Percentiles rank a stretch among this genome's conserved stretches.
These are phyloP conservation scores for Fusarium sp. DNA, from an alignment of 2,329 filamentous ascomycete species.

Conservation along the genomic window DNA sequence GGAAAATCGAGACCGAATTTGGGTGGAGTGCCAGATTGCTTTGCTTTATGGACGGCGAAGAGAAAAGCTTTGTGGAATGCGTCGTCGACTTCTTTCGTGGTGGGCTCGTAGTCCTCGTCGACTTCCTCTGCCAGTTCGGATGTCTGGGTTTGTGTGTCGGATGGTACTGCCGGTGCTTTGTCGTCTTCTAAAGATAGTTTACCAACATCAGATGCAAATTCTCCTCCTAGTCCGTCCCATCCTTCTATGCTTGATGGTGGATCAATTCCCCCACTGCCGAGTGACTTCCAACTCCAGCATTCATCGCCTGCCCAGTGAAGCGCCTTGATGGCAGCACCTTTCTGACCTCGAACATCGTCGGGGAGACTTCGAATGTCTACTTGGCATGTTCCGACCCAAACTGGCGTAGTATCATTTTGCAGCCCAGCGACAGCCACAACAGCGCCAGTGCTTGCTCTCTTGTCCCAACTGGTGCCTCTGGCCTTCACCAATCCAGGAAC, in stretches of 20 bases:
- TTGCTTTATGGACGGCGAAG: conserved; percentile 40
- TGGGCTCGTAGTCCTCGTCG: conserved; percentile 34
- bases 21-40: conserved; percentile 23
- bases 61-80: conserved; percentile 42
- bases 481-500: conserved; percentile 41
- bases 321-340: conserved; percentile 39
- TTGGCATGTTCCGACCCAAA: conserved; percentile 43
- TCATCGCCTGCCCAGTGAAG: conserved; percentile 45
- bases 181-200: conserved; percentile 11
- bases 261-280: conserved; percentile 41
- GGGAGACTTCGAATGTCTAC: conserved; percentile 30
- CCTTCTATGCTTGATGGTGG: conserved; percentile 34
- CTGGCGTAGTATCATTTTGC: conserved; percentile 37
- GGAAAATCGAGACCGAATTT: conserved; percentile 41
- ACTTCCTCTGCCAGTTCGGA: background rate
- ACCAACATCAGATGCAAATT: background rate
- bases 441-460: conserved; percentile 33
- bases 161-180: background rate
- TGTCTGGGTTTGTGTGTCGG: background rate
- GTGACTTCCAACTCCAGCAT: conserved; percentile 42
- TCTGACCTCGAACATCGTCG: conserved; percentile 36
- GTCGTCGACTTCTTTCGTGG: conserved; percentile 41
- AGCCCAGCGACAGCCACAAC: conserved; percentile 45
- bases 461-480: conserved; percentile 32
- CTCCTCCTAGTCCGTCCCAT: conserved; percentile 31